Percentiles rank a stretch among this genome's conserved stretches.
phyloP scores from a whole-genome alignment of 2,329 filamentous ascomycete species.

The Xylaria sp. region DNA sequence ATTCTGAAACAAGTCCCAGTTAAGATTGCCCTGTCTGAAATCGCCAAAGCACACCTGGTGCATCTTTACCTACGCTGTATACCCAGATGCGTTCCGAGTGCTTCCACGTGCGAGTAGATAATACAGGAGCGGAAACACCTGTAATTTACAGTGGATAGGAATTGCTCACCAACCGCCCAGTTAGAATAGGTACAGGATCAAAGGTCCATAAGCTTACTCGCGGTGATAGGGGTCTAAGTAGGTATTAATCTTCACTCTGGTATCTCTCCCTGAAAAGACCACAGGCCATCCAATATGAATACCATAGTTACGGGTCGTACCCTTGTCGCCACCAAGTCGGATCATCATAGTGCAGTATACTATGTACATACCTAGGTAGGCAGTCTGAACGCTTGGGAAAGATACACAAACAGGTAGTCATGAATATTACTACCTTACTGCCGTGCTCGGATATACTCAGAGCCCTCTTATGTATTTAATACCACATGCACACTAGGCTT shows the following conservation, averaged over 20 bases:
- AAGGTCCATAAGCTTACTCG: not conserved
- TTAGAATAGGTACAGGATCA: not conserved
- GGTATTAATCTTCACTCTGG: not conserved
- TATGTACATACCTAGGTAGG: no score
- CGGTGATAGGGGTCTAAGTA: not conserved
- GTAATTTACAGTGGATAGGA: not conserved
- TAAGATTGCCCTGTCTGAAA: slow-evolving; percentile 33
- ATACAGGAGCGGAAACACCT: not conserved
- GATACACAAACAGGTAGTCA: no score
- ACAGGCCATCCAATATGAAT: not conserved
- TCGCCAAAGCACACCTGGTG: slow-evolving; percentile 15
- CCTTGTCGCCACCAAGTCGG: not conserved
- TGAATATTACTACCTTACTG: no score
- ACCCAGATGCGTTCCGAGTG: not conserved
- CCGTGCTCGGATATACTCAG: not conserved
- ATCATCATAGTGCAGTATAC: no score
- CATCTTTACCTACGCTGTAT: not conserved
- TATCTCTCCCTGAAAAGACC: not conserved
- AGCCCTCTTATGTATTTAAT: not conserved
- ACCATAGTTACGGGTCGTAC: not conserved
- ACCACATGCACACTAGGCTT: not conserved
- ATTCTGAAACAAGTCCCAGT: slow-evolving; percentile 32
- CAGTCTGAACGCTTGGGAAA: no score
- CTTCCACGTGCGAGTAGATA: not conserved
- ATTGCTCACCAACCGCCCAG: not conserved